Evolutionary conservation across 306 rosid species (phyloP).

Genomic region (Quercus variabilis): DNA sequence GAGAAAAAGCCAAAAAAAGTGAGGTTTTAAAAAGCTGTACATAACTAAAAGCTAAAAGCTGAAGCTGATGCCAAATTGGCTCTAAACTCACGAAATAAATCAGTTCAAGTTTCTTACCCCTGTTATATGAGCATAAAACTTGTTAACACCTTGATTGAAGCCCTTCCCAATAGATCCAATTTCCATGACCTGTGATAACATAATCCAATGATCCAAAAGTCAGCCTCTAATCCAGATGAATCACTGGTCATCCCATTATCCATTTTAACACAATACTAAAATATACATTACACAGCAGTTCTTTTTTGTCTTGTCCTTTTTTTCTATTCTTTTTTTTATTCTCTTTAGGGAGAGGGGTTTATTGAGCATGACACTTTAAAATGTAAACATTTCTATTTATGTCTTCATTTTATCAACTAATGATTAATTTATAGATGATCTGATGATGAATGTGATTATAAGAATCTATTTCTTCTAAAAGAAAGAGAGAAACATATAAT

Average conservation of each 20-base stretch:
- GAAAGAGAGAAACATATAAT: not conserved
- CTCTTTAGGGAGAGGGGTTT: too few relatives aligned
- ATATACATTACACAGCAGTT: not conserved
- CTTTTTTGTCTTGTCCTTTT: too few relatives aligned
- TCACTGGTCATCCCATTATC: not conserved
- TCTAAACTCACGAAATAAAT: conserved; percentile 8
- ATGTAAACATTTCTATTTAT: not conserved
- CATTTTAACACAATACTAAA: not conserved
- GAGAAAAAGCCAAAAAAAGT: too few relatives aligned
- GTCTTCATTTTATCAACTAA: not conserved
- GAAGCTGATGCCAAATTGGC: too few relatives aligned
- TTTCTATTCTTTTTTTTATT: too few relatives aligned
- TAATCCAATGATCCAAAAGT: conserved; percentile 13
- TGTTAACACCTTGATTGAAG: conserved; percentile 48
- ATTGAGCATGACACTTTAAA: not conserved
- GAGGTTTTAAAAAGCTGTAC: too few relatives aligned
- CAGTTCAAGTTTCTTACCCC: conserved; percentile 56
- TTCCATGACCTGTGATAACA: conserved; percentile 57
- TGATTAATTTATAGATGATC: not conserved
- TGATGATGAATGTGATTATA: too few relatives aligned
- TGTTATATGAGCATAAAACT: conserved; percentile 60
- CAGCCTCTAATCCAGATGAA: conserved; percentile 6
- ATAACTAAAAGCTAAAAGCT: too few relatives aligned
- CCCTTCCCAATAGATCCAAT: conserved; percentile 87
- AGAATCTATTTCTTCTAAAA: not conserved